Conservation (phyloP, 2,329 filamentous ascomycete species). For the Colletotrichum cuscutae region DNA sequence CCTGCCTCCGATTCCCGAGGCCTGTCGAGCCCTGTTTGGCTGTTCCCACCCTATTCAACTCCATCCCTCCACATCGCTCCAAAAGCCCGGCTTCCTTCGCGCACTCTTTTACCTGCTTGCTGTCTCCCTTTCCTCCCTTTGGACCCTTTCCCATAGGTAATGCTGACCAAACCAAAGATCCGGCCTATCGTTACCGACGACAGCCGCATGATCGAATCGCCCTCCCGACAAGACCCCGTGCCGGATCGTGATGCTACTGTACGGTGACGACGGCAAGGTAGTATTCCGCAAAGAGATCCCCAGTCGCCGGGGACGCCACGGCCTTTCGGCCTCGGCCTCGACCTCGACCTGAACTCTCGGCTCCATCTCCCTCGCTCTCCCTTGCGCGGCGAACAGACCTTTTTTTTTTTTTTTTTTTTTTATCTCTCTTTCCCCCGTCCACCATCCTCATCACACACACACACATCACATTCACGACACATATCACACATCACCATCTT, state of each 20-base stretch:
- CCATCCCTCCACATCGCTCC: background rate
- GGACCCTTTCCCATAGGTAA: background rate
- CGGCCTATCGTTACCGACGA: background rate
- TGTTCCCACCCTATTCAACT: background rate
- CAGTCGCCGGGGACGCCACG: background rate
- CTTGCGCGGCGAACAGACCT: background rate
- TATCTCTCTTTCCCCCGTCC: background rate
- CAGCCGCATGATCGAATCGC: background rate
- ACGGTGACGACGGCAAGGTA: background rate
- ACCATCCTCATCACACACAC: background rate
- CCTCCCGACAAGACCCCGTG: background rate
- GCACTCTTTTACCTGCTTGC: background rate
- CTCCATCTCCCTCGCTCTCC: background rate
- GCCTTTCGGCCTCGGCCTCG: background rate
- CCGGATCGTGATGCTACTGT: background rate
- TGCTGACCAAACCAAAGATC: background rate
- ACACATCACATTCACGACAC: background rate
- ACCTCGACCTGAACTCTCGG: constrained; percentile 1
- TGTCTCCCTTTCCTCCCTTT: background rate
- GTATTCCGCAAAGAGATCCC: background rate
- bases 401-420: background rate
- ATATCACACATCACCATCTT: background rate
- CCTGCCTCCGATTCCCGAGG: background rate
- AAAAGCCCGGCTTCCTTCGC: too few species aligned
- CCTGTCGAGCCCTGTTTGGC: too few species aligned